Evolutionary conservation across 805 yeast species (phyloP).

Genomic region (Sugiyamaella marilandica): DNA sequence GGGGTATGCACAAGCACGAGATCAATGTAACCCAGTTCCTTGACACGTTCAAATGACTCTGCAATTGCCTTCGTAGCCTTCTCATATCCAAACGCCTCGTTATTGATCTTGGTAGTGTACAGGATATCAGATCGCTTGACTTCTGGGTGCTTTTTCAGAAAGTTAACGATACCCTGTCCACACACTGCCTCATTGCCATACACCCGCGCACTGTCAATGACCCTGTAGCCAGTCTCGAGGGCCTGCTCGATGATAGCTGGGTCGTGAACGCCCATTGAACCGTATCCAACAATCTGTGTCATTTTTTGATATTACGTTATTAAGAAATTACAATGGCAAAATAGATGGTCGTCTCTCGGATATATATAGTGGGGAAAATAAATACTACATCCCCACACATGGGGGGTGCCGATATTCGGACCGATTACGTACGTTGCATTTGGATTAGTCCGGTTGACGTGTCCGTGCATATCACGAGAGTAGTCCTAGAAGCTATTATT

Average conservation of each 20-base stretch:
- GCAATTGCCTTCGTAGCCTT: constrained; percentile 44
- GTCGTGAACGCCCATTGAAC: constrained; percentile 20
- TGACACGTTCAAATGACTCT: constrained; percentile 47
- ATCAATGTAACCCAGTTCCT: constrained; percentile 55
- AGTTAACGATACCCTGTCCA: constrained; percentile 52
- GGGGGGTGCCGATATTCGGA: too few relatives aligned
- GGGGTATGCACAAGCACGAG: constrained; percentile 61
- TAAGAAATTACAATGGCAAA: too few relatives aligned
- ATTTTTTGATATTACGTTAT: background rate
- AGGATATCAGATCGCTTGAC: constrained; percentile 44
- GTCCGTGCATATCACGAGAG: too few relatives aligned
- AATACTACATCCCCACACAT: too few relatives aligned
- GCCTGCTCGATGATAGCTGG: constrained; percentile 51
- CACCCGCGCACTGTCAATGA: constrained; percentile 62
- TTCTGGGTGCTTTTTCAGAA: constrained; percentile 46
- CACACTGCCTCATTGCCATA: constrained; percentile 62
- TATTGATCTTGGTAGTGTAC: constrained; percentile 73
- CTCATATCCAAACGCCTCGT: constrained; percentile 39
- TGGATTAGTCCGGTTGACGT: too few relatives aligned
- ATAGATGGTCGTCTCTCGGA: too few relatives aligned
- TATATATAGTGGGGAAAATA: too few relatives aligned
- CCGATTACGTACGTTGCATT: too few relatives aligned
- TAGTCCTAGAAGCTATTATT: too few relatives aligned
- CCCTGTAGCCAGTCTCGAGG: constrained; percentile 64
- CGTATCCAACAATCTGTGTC: background rate